A percentile compares a stretch with the other conserved stretches of the same genome.
phyloP scores from a whole-genome alignment of 352 stramenopile species.

The Pythium apleroticum region DNA sequence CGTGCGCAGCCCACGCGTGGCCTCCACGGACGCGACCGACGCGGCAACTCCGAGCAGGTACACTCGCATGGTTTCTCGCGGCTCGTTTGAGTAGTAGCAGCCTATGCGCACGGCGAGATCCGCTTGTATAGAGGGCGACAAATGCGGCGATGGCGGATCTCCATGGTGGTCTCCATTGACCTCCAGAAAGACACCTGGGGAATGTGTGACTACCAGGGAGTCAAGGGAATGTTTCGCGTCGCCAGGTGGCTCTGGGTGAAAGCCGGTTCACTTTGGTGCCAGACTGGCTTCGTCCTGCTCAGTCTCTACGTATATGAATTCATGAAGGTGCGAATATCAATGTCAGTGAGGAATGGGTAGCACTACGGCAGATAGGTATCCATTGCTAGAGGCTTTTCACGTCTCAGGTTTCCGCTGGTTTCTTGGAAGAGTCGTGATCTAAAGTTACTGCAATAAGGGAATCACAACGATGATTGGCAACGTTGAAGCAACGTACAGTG shows the following conservation, averaged over 20 bases:
- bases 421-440: background rate
- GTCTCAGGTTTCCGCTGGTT: background rate
- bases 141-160: background rate
- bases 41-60: background rate
- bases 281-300: background rate
- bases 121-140: background rate
- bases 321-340: background rate
- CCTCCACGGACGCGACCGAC: background rate
- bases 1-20: constrained; percentile 11
- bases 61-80: background rate
- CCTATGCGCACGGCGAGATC: background rate
- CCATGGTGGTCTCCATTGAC: background rate
- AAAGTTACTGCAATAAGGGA: background rate
- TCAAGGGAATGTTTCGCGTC: background rate
- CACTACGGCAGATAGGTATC: background rate
- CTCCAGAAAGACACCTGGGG: background rate
- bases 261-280: background rate
- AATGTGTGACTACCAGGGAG: background rate
- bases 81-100: background rate
- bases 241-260: background rate
- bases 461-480: background rate
- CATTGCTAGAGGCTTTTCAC: background rate
- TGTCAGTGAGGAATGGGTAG: background rate
- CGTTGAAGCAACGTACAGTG: no score
- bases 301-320: background rate